Conservation (phyloP, 1,284 basidiomycete genomes). For the Malassezia vespertilionis region DNA sequence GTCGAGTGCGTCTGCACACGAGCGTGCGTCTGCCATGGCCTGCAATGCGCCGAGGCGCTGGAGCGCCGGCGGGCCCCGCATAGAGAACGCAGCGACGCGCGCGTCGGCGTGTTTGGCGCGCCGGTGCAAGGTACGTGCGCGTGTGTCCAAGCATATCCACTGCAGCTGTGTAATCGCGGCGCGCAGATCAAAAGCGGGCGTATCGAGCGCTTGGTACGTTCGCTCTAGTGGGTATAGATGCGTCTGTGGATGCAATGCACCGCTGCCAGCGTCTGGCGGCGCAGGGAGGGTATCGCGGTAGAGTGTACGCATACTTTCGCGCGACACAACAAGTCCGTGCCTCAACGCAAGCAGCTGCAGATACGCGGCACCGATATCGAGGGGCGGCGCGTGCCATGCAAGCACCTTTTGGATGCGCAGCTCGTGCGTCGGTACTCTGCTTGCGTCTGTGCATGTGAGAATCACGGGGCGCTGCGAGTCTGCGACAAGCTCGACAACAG, state of each 20-base stretch:
- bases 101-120: background rate
- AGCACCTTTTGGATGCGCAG: slow-evolving; percentile 27
- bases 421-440: slow-evolving; percentile 20
- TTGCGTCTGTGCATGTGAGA: slow-evolving; percentile 33
- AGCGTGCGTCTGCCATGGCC: background rate
- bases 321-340: slow-evolving; percentile 62
- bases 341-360: slow-evolving; percentile 58
- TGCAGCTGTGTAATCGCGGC: slow-evolving; percentile 13
- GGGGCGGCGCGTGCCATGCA: slow-evolving; percentile 21
- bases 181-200: slow-evolving; percentile 10
- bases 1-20: background rate
- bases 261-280: slow-evolving; percentile 2
- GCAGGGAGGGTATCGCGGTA: slow-evolving; percentile 1
- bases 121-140: slow-evolving; percentile 1
- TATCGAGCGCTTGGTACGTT: background rate
- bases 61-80: slow-evolving; percentile 2
- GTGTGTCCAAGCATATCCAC: slow-evolving; percentile 12
- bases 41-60: background rate
- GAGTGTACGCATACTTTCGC: slow-evolving; percentile 9
- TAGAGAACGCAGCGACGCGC: background rate
- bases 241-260: slow-evolving; percentile 1
- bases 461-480: slow-evolving; percentile 38
- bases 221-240: slow-evolving; percentile 4
- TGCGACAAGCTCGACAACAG: slow-evolving; percentile 47
- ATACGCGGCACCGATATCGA: slow-evolving; percentile 52